Evolutionary conservation across 768 basidiomycete species (phyloP), one percentile per base, ranked within the genome.

Genomic region (Podaxis rugospora): DNA sequence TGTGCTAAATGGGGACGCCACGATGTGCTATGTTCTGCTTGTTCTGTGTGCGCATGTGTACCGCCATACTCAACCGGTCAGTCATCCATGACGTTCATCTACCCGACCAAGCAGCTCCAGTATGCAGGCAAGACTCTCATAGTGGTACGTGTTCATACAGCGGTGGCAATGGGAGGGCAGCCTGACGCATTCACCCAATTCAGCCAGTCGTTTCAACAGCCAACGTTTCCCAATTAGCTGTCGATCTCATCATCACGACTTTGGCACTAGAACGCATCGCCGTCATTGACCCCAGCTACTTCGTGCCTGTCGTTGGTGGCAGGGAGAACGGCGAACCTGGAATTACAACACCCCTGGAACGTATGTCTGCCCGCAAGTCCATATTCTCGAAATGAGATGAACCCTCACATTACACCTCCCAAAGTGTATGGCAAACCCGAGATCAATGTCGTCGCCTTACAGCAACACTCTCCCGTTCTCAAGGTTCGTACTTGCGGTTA

Each of bases 181-280:
- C 39, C 62, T 66, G 61, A 65, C 63, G 57, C 51, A 5, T 49
- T 46, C 23, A 40, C 55, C 47, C 62, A 51, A 52, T 25, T 46
- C 63, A 84, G 83, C 91, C 92, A 36, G 68, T 92, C 47, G 89
- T 93, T 10, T 92, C 92, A 4, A 83, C 84, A 10, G 92, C 89
- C 51, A 93, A 93, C 74, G 81, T 93, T 46, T 79, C 85, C n/a
- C 92, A 94, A 67, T 78, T 94, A 11, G 83, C 90, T 0, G 84
- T 76, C 9, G 92, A 94, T 72, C 74, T 94, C 16, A 74, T 94
- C 62, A 86, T 92, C 63, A 72, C 87, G 4, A 86, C 88, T 1
- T 76, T 91, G 51, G 77, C 77, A 32, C 78, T 94, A 21, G 71
- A 75, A 55, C 77, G 81, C 50, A 72, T 92, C 6, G 92, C 87